Evolutionary conservation across 805 yeast genomes (phyloP).

Genomic region (Zygosaccharomyces rouxii): DNA sequence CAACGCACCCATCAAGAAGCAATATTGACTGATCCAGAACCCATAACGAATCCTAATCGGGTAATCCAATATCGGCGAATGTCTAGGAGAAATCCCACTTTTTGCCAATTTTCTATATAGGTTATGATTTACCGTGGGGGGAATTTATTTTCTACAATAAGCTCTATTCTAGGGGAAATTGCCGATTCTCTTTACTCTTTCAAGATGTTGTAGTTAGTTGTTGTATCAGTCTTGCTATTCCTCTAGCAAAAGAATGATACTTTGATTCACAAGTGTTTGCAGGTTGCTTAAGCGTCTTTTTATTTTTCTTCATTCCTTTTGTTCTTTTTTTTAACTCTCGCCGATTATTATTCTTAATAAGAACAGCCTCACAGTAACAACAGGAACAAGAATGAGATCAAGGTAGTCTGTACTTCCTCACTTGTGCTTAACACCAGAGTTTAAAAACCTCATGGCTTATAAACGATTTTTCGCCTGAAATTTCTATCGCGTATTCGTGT

Average conservation of each 20-base stretch:
- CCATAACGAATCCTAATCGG: not conserved
- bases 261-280: no score
- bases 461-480: no score
- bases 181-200: not conserved
- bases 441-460: not conserved
- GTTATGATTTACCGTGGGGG: not conserved
- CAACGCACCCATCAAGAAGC: not conserved
- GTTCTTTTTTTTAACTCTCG: not conserved
- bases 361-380: not conserved
- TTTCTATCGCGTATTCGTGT: not conserved
- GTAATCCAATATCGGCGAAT: not conserved
- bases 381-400: not conserved
- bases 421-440: not conserved
- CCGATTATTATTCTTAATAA: not conserved
- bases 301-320: not conserved
- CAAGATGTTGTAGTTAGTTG: not conserved
- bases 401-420: not conserved
- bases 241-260: no score
- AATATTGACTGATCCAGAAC: not conserved
- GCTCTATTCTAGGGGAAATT: not conserved
- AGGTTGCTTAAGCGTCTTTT: constrained; percentile 1
- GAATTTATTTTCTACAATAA: not conserved
- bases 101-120: not conserved
- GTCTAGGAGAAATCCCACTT: not conserved
- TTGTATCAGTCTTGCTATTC: not conserved